Evolutionary conservation across 257 asterid genomes (phyloP), one percentile per base, ranked within the genome.

Genomic region (Handroanthus guayacan): DNA sequence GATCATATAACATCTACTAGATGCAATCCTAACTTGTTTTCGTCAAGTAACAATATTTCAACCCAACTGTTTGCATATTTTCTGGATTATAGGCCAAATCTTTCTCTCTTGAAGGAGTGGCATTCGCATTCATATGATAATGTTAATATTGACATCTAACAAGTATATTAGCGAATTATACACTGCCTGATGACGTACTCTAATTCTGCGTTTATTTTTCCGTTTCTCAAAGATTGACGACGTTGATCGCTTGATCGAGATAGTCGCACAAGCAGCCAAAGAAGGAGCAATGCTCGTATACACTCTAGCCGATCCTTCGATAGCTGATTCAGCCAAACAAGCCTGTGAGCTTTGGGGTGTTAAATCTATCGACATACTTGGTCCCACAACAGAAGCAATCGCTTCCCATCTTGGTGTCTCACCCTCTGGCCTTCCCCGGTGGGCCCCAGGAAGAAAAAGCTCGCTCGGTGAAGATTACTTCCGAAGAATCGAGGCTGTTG

Each of bases 351-450:
- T 89, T 54, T 95, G 99, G 99, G 89, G 89, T 5, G 98, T 92
- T 25, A 82, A 89, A 63, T 95, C 94, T 37, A 87, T 83, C 0
- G 99, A 95, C 65, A 86, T 89, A 9, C 90, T 95, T 10, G 80
- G 99, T 58, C 99, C 99, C 41, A 85, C 92, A 75, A 92, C 97
- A 0, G 98, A 95, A 80, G 83, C 96, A 12, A 80, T 95, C 39
- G 95, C 96, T 38, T 75, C 92, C 48, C 99, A 95, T 79, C 91
- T 95, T 0, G 95, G 95, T 0, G 96, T 95, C 62, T 77, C 97
- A 0, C 99, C 99, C 11, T 95, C 99, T 5, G 99, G 99, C 11
- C 92, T 95, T 41, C 75, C 99, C 0, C 89, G 98, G 1, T 95
- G 99, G 99, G 96, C 99, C 18, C 89, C 92, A 2, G 97, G 91